Evolutionary conservation across 2,329 filamentous ascomycete species (phyloP), one percentile per base, ranked within the genome.

Genomic region (Stagonosporopsis chrysanthemi): DNA sequence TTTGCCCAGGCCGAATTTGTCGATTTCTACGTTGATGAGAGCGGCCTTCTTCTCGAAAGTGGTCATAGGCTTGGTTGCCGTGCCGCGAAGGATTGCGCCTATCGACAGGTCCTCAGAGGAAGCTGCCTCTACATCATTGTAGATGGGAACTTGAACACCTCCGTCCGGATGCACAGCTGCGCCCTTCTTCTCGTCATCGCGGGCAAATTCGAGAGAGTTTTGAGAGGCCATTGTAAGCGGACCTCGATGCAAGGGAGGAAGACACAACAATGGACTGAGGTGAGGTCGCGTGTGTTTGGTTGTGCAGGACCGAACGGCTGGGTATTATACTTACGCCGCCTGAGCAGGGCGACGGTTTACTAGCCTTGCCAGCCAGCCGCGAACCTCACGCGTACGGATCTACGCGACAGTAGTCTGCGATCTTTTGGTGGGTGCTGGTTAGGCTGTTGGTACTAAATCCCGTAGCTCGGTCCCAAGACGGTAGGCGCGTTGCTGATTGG

Each of bases 1-100:
- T 36, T 44, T 62, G 14, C 69, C 68, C 44, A 72, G 60, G 9
- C 69, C 69, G 24, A 72, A 70, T n/a, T 68, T 69, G 52, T 72
- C 69, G 2, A 72, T 35, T 33, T 72, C 68, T n/a, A 62, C 63
- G 45, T 72, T 72, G 59, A 70, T 65, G 9, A 70, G 67, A 4
- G 69, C 68, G n/a, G 69, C 69, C 36, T 72, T 72, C 51, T 72
- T 70, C 44, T 72, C 68, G 14, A 70, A 70, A 2, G 64, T 67
- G 29, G 58, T 70, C 29, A 70, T 60, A 3, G 68, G 69, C 38
- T 65, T 63, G 5, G 68, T 64, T 3, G 68, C 68, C 4, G 66
- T 70, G 23, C 69, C 69, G 47, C 57, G 68, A 22, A 72, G 62
- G 15, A 72, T 70, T 3, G 69, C 65, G 22, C 53, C 58, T 17